Evolutionary conservation across 371 early-diverging fungal genomes (phyloP).

Genomic region (Circinella umbellata): DNA sequence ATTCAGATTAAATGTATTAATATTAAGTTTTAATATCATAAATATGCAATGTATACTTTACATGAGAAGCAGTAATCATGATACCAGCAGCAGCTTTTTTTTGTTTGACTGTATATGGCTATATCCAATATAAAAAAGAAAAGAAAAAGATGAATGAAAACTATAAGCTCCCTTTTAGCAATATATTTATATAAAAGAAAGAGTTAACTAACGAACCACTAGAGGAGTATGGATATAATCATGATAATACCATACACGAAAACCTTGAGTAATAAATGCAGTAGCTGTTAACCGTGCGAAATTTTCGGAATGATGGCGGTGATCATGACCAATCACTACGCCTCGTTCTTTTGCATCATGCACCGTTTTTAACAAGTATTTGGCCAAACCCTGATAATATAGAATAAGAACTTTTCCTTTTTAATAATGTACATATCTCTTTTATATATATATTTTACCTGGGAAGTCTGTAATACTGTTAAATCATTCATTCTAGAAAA

Average conservation of each 20-base stretch:
- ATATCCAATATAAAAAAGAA: neutral
- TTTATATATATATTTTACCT: slow-evolving; percentile 42
- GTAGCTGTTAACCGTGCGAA: slow-evolving; percentile 90
- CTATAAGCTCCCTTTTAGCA: no score
- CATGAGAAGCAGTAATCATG: slow-evolving; percentile 98
- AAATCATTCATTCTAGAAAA: slow-evolving; percentile 94
- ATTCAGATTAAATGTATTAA: neutral
- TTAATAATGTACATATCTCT: no score
- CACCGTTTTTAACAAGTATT: slow-evolving; percentile 61
- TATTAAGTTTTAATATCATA: no score
- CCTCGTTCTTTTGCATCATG: slow-evolving; percentile 65
- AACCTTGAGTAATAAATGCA: slow-evolving; percentile 80
- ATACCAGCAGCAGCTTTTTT: slow-evolving; percentile 87
- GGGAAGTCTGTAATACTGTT: slow-evolving; percentile 91
- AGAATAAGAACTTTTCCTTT: neutral
- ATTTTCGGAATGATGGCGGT: slow-evolving; percentile 84
- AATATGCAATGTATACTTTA: slow-evolving; percentile 17
- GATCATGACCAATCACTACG: slow-evolving; percentile 96
- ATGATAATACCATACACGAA: slow-evolving; percentile 84
- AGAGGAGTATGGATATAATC: slow-evolving; percentile 87
- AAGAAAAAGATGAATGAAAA: no score
- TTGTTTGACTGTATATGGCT: slow-evolving; percentile 84
- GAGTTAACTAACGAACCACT: slow-evolving; percentile 54
- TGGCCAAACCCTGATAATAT: slow-evolving; percentile 56
- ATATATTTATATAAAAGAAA: no score